Percentiles rank a stretch among this genome's conserved stretches.
These are phyloP conservation scores for Schwanniomyces vanrijiae DNA, from an alignment of 805 yeast genomes.

Conservation along the genomic window DNA sequence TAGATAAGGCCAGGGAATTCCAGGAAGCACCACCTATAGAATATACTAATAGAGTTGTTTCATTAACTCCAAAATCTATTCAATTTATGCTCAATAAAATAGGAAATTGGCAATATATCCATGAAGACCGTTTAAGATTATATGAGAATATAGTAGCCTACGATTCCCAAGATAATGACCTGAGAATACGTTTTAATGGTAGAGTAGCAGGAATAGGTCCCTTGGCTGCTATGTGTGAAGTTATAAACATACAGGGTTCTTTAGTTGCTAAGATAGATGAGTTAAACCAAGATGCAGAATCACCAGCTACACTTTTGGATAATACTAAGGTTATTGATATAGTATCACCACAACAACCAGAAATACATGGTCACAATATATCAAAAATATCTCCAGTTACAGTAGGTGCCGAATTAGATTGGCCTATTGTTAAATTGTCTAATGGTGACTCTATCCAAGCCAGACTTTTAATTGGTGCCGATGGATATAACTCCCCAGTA, in stretches of 20 bases:
- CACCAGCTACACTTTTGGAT: constrained; percentile 49
- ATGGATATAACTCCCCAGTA: constrained; percentile 93
- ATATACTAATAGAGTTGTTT: constrained; percentile 78
- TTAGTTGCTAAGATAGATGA: constrained; percentile 50
- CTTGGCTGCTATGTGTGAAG: constrained; percentile 85
- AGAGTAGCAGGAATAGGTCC: constrained; percentile 41
- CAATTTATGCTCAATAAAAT: constrained; percentile 58
- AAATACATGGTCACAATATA: constrained; percentile 13
- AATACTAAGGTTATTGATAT: constrained; percentile 67
- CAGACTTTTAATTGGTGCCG: constrained; percentile 88
- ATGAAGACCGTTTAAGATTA: constrained; percentile 68
- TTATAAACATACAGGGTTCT: constrained; percentile 77
- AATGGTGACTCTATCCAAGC: constrained; percentile 66
- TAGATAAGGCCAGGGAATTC: constrained; percentile 54
- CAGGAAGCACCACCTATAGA: constrained; percentile 40
- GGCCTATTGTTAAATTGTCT: constrained; percentile 76
- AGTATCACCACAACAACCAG: constrained; percentile 9
- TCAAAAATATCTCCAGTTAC: constrained; percentile 17
- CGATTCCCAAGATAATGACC: constrained; percentile 69
- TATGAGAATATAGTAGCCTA: constrained; percentile 84
- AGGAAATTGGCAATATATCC: constrained; percentile 74
- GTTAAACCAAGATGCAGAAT: constrained; percentile 20
- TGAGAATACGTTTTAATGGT: constrained; percentile 70
- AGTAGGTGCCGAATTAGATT: constrained; percentile 39
- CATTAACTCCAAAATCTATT: constrained; percentile 80